Evolutionary conservation across 2,329 filamentous ascomycete species (phyloP).

Genomic region (Elsinoe fawcettii): DNA sequence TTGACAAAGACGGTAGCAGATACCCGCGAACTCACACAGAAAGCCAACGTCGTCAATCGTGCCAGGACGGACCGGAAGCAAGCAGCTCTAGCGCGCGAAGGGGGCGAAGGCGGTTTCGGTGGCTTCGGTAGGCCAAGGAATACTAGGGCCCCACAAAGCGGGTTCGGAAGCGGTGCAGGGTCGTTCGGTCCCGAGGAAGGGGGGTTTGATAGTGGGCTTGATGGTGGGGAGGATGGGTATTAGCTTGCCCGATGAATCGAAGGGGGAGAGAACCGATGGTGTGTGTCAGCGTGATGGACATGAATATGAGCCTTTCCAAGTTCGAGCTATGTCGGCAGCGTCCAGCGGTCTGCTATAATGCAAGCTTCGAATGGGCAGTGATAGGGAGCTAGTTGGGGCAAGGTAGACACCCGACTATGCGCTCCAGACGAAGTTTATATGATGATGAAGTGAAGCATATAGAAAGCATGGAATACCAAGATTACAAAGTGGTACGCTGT

Average conservation of each 20-base stretch:
- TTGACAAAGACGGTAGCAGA: slow-evolving; percentile 65
- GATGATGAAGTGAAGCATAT: neutral
- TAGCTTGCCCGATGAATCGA: neutral
- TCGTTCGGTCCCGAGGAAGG: neutral
- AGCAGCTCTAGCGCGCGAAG: slow-evolving; percentile 5
- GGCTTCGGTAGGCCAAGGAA: neutral
- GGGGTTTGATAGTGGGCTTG: slow-evolving; percentile 12
- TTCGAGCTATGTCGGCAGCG: too few species aligned
- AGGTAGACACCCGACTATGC: too few species aligned
- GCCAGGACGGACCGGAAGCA: slow-evolving; percentile 27
- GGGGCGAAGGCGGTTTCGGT: slow-evolving; percentile 3
- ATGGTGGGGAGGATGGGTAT: slow-evolving; percentile 12
- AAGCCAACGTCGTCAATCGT: slow-evolving; percentile 47
- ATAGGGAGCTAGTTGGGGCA: too few species aligned
- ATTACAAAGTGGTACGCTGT: too few species aligned
- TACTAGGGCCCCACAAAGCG: neutral
- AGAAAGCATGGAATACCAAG: neutral
- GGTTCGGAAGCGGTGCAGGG: neutral
- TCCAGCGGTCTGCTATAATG: too few species aligned
- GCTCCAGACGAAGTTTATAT: neutral
- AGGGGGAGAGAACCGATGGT: too few species aligned
- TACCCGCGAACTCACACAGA: slow-evolving; percentile 67
- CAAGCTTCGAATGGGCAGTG: too few species aligned
- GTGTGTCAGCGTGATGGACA: too few species aligned
- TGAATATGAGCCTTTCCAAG: too few species aligned